A percentile compares a stretch with the other conserved stretches of the same genome.
These are phyloP conservation scores for Cardamine chenopodiifolia DNA, from an alignment of 345 rosid genomes.

Conservation along the genomic window DNA sequence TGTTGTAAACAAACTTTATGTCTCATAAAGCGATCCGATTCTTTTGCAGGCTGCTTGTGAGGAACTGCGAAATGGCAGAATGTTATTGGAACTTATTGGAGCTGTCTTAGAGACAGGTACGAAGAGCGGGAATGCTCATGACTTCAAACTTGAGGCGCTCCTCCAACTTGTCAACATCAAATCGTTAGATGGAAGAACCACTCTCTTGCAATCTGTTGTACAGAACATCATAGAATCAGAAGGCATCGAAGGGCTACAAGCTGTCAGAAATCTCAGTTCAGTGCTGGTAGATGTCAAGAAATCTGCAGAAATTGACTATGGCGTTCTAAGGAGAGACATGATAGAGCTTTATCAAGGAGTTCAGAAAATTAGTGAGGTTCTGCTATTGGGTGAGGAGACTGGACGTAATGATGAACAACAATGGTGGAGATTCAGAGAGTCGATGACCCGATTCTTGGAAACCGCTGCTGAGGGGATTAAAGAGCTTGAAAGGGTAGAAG, in stretches of 20 bases:
- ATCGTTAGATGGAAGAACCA: constrained; percentile 71
- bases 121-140: constrained; percentile 65
- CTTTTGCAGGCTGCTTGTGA: constrained; percentile 64
- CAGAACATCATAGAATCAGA: constrained; percentile 68
- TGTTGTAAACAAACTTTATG: not conserved
- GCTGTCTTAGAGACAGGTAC: constrained; percentile 67
- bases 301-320: constrained; percentile 34
- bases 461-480: constrained; percentile 58
- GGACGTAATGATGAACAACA: constrained; percentile 8
- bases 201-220: constrained; percentile 65
- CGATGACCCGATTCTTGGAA: constrained; percentile 63
- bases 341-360: constrained; percentile 44
- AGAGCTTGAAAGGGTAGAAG: constrained; percentile 51
- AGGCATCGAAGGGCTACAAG: constrained; percentile 45
- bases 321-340: constrained; percentile 12
- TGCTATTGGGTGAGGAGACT: constrained; percentile 39
- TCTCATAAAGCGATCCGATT: not conserved
- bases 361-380: constrained; percentile 54
- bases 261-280: constrained; percentile 18
- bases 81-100: constrained; percentile 69
- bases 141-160: constrained; percentile 76
- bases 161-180: constrained; percentile 63
- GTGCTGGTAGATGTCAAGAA: constrained; percentile 34
- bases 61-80: constrained; percentile 58
- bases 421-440: constrained; percentile 51